Evolutionary conservation across 2,329 filamentous ascomycete species (phyloP), one percentile per base, ranked within the genome.

Genomic region (Cercospora beticola): DNA sequence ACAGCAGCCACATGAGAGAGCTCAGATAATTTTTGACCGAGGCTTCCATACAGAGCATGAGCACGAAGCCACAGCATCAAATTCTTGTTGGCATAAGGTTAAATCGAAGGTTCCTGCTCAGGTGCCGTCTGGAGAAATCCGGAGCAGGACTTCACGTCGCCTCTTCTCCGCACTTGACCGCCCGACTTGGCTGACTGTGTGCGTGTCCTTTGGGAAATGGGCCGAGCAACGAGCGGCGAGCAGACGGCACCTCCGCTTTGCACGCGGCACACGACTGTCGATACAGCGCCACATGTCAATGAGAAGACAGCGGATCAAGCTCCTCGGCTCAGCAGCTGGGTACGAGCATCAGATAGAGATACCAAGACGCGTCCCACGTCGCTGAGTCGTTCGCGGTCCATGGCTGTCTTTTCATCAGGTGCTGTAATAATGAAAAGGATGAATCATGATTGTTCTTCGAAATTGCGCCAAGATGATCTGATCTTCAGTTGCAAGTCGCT

Each of bases 1-100:
- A 62, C 60, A 59, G 60, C 36, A 62, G 60, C 60, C 60, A 62
- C 60, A 62, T n/a, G 23, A 21, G 40, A 30, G 60, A 46, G 60
- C 60, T 62, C 60, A 31, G 60, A 62, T 21, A 18, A 30, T 7
- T 62, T 52, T 49, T 52, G 60, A 62, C 60, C 60, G 60, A 62
- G 60, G 60, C 60, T 49, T 49, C 60, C 60, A 62, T 28, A 49
- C 60, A 52, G 60, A 52, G 33, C 14, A 46, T 16, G 18, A 46
- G 40, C 40, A 49, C 16, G 23, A 62, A 62, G 60, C 60, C 60
- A 62, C 60, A 4, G 26, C 26, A 46, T 62, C 40, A 21, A 49
- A 46, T 62, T 33, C 36, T 14, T 52, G 21, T 36, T 43, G 31
- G 36, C 60, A 26, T 62, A 62, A 62, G 40, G 60, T 62, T 62